Base-by-base conservation (phyloP, 2,329 filamentous ascomycete genomes). In the Clonostachys chloroleuca region DNA sequence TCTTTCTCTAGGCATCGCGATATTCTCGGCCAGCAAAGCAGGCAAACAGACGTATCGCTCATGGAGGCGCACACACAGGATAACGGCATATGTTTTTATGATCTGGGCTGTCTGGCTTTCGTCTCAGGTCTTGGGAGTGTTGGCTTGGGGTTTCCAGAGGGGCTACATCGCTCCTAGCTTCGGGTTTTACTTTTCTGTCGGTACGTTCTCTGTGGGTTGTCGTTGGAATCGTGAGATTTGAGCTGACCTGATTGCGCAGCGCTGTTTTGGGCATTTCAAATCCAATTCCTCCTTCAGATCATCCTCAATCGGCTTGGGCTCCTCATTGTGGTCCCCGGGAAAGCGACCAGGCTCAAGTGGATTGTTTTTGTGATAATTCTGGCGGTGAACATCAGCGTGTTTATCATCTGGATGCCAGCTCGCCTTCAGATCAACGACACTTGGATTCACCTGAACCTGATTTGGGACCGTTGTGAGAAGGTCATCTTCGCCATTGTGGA, bases 381-480 rank as follows among this genome's bases (percentile, higher is more conserved):
- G 3, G 48, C 63, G 3, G 65, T 80, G 47, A 80, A 80, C 43
- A 70, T 80, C 18, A 70, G 68, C 3, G 76, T 80, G 3, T 78
- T 75, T 42, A 64, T 62, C 47, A 78, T 80, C 14, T 80, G 77
- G 77, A 72, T 80, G 16, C 77, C 77, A 0, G 68, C 74, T 0
- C 71, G 73, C 3, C 58, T 78, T 1, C 66, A 74, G 40, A 62
- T 72, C 6, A 68, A 55, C 7, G 46, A 67, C 0, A 55, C 45
- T 1, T 78, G 68, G 46, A 62, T 77, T 24, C 51, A 58, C 17
- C 57, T 77, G 42, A 80, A 80, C 52, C 53, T 66, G 0, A 60
- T 74, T 41, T 81, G 77, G 77, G 77, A 80, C 42, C 69, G 75
- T 7, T 63, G 64, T 42, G 75, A 78, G 34, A 81, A 80, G 53